Evolutionary conservation across 2,329 filamentous ascomycete species (phyloP).

Genomic region (Ophiostoma himal-ulmi): DNA sequence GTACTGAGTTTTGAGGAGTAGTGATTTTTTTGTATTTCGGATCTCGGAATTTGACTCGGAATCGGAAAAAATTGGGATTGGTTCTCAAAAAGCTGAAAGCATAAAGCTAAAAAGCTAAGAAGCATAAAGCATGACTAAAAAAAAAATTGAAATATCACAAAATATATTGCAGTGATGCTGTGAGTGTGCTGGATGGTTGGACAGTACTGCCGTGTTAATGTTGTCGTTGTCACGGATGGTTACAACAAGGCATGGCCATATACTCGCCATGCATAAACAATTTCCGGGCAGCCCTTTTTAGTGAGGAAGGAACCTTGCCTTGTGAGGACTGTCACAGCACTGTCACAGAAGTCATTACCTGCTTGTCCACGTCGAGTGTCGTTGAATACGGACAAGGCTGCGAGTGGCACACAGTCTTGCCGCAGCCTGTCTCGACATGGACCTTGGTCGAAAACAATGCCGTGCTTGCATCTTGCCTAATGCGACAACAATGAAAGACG

Average conservation of each 20-base stretch:
- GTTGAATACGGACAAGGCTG: background rate
- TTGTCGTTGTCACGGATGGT: too few species aligned
- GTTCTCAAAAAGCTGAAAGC: constrained; percentile 19
- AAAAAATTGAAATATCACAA: constrained; percentile 23
- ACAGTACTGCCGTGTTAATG: background rate
- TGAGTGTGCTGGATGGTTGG: background rate
- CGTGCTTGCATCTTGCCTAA: background rate
- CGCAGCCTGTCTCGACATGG: background rate
- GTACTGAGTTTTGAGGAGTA: constrained; percentile 28
- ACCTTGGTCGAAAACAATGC: too few species aligned
- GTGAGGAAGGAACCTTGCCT: too few species aligned
- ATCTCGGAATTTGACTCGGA: background rate
- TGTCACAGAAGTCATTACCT: too few species aligned
- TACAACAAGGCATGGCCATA: too few species aligned
- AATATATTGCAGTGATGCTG: background rate
- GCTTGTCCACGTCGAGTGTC: background rate
- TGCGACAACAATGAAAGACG: background rate
- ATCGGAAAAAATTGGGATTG: constrained; percentile 15
- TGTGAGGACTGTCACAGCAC: too few species aligned
- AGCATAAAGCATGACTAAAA: constrained; percentile 20
- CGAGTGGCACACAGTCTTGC: background rate
- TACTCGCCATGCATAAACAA: too few species aligned
- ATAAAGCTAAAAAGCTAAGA: constrained; percentile 18
- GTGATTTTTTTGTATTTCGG: background rate
- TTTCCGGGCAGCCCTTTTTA: too few species aligned